Conservation (phyloP, 768 basidiomycete genomes). For the Pleurotus djamor region DNA sequence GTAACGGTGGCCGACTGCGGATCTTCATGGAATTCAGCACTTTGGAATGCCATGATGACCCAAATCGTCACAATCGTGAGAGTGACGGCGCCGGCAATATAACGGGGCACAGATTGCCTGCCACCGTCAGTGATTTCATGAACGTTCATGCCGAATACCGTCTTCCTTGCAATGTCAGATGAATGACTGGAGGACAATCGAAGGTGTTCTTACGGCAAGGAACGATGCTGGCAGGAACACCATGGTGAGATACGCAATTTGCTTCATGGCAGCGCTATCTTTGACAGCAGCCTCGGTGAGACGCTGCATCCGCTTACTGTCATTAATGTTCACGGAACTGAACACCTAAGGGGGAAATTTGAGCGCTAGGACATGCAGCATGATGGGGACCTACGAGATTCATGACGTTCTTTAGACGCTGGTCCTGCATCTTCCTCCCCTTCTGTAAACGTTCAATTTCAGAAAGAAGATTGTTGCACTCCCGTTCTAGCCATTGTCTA, state of each 20-base stretch:
- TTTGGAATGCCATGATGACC: slow-evolving; percentile 46
- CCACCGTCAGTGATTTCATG: slow-evolving; percentile 26
- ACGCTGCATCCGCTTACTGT: slow-evolving; percentile 37
- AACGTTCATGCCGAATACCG: slow-evolving; percentile 50
- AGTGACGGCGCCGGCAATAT: slow-evolving; percentile 33
- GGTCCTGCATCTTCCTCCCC: slow-evolving; percentile 36
- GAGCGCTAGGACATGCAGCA: too few relatives aligned
- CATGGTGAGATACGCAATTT: slow-evolving; percentile 61
- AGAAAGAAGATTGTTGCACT: slow-evolving; percentile 46
- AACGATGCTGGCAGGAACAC: slow-evolving; percentile 60
- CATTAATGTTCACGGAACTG: slow-evolving; percentile 44
- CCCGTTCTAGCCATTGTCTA: slow-evolving; percentile 21
- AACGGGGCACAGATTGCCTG: slow-evolving; percentile 31
- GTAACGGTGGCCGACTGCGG: neutral
- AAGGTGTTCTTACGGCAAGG: slow-evolving; percentile 29
- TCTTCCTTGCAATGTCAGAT: slow-evolving; percentile 19
- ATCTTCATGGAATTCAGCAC: slow-evolving; percentile 16
- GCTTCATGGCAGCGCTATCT: slow-evolving; percentile 43
- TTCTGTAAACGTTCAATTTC: slow-evolving; percentile 50
- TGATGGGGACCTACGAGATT: slow-evolving; percentile 42
- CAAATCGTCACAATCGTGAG: slow-evolving; percentile 42
- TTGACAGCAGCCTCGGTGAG: slow-evolving; percentile 40
- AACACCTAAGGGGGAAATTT: slow-evolving; percentile 34
- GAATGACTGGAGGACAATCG: neutral
- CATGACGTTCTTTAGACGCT: slow-evolving; percentile 49